These are phyloP conservation scores for Ceratocystiopsis sp. DNA, from an alignment of 2,329 filamentous ascomycete species.

Conservation along the genomic window DNA sequence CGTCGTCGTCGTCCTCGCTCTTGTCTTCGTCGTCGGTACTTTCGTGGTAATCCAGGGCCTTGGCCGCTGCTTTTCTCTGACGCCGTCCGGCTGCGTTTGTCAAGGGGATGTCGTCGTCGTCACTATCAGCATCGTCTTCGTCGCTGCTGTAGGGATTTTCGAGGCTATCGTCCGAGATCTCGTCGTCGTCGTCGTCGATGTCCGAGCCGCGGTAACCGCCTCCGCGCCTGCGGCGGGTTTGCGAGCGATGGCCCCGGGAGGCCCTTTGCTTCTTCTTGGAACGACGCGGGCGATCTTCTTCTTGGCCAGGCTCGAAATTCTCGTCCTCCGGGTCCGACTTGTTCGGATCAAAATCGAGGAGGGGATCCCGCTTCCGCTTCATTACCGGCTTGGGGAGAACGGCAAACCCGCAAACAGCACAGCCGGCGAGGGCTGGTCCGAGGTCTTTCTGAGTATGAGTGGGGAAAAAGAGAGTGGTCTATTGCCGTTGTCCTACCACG, in stretches of 20 bases:
- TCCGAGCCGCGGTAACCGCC: slow-evolving; percentile 39
- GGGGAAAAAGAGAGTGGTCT: no score
- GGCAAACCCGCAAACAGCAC: slow-evolving; percentile 10
- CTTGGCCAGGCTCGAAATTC: slow-evolving; percentile 42
- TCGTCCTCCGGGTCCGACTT: slow-evolving; percentile 50
- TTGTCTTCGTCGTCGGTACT: slow-evolving; percentile 23
- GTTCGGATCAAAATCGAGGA: slow-evolving; percentile 46
- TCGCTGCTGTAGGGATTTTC: slow-evolving; percentile 26
- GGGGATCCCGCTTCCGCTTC: slow-evolving; percentile 37
- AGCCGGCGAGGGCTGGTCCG: no score
- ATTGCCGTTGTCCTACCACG: no score
- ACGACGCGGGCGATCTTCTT: slow-evolving; percentile 23
- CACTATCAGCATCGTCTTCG: slow-evolving; percentile 17
- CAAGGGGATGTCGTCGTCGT: slow-evolving; percentile 17
- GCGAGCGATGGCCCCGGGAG: no score
- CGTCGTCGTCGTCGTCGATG: slow-evolving; percentile 43
- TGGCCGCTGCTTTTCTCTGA: slow-evolving; percentile 26
- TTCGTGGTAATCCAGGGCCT: slow-evolving; percentile 28
- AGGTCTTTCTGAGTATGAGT: no score
- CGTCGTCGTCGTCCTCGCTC: slow-evolving; percentile 14
- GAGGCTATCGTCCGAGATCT: slow-evolving; percentile 34
- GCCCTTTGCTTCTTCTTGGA: slow-evolving; percentile 20
- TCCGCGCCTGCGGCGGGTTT: no score
- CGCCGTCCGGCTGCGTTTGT: slow-evolving; percentile 26
- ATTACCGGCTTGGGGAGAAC: slow-evolving; percentile 2